phyloP scores from a whole-genome alignment of 192 early-diverging fungal species.

The Allomyces javanicus region DNA sequence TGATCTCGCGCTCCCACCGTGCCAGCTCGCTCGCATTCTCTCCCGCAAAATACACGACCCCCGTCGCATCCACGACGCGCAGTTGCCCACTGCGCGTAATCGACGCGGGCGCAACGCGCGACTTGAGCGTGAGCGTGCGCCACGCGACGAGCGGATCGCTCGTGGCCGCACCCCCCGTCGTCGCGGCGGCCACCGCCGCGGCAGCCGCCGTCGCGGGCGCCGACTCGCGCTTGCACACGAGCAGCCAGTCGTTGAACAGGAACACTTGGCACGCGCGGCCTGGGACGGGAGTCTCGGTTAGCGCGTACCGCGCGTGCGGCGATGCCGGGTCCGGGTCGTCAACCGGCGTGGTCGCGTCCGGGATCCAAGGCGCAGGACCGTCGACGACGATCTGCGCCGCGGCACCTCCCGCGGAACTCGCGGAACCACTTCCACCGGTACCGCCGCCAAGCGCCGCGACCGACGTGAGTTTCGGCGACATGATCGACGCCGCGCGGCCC shows the following conservation, averaged over 20 bases:
- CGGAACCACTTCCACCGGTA: too few species aligned
- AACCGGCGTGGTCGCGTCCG: neutral
- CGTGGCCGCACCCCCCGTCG: too few species aligned
- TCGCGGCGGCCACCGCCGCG: too few species aligned
- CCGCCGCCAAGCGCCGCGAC: too few species aligned
- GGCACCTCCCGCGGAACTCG: too few species aligned
- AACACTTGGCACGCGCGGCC: slow-evolving; percentile 28
- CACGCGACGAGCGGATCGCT: neutral
- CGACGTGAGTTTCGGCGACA: too few species aligned
- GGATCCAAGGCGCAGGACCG: slow-evolving; percentile 12
- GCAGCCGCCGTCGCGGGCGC: neutral
- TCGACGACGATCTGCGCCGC: slow-evolving; percentile 1
- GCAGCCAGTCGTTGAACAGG: slow-evolving; percentile 51
- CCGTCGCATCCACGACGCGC: neutral
- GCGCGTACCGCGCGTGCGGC: slow-evolving; percentile 11
- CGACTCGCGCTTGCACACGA: slow-evolving; percentile 17
- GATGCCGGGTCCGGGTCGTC: neutral
- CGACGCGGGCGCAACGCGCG: neutral
- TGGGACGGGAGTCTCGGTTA: slow-evolving; percentile 12
- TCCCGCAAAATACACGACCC: neutral
- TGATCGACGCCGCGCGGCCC: too few species aligned
- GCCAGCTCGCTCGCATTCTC: neutral
- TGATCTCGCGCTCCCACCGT: neutral
- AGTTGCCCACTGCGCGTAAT: neutral
- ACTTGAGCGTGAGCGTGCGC: neutral